These are phyloP conservation scores for Aureobasidium subglaciale DNA, from an alignment of 2,329 filamentous ascomycete species.

Conservation along the genomic window DNA sequence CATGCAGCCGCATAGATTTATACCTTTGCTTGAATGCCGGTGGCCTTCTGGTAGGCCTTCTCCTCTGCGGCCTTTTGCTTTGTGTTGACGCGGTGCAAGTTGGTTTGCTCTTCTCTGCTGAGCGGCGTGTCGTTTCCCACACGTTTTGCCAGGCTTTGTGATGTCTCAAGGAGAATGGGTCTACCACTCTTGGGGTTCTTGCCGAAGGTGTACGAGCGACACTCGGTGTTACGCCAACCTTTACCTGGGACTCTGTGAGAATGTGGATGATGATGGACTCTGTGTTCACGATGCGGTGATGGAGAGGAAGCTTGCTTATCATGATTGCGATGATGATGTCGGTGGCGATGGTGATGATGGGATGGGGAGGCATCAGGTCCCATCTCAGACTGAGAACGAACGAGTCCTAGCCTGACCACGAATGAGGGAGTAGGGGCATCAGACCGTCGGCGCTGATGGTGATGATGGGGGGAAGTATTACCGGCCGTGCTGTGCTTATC, in stretches of 20 bases:
- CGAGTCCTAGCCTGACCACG: not conserved
- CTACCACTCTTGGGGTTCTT: not conserved
- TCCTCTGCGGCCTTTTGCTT: constrained; percentile 13
- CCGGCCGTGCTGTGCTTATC: constrained; percentile 42
- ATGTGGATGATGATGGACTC: constrained; percentile 6
- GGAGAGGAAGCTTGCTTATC: not conserved
- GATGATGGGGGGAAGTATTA: constrained; percentile 9
- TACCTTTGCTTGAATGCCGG: constrained; percentile 19
- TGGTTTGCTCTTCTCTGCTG: constrained; percentile 27
- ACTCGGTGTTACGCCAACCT: constrained; percentile 68
- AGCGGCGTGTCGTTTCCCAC: constrained; percentile 26
- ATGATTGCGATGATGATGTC: not conserved
- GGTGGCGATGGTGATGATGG: not conserved
- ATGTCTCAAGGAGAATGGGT: constrained; percentile 43
- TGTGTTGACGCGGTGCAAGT: constrained; percentile 24
- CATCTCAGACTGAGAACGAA: not conserved
- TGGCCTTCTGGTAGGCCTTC: constrained; percentile 14
- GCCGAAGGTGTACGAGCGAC: constrained; percentile 48
- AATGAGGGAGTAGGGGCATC: not conserved
- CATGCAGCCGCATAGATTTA: constrained; percentile 8
- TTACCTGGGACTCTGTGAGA: constrained; percentile 46
- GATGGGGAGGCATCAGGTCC: not conserved
- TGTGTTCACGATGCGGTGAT: not conserved
- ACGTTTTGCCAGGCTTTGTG: constrained; percentile 24
- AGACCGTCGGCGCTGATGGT: constrained; percentile 11